Evolutionary conservation across 305 asterid species (phyloP).

Genomic region (Withania somnifera): DNA sequence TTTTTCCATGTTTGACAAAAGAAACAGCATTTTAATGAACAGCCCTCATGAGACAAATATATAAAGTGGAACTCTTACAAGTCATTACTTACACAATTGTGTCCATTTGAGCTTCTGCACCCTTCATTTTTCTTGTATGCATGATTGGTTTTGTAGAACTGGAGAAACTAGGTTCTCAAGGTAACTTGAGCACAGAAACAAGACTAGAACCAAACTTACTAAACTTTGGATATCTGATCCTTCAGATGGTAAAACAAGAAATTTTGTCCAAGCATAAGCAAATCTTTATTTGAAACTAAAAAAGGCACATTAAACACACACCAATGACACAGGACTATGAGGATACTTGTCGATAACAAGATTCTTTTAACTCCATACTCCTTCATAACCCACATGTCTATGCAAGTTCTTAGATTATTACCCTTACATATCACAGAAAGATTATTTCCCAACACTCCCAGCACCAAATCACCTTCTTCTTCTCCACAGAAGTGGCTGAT

Average conservation of each 20-base stretch:
- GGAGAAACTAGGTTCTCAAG: no score
- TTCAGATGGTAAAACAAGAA: conserved; percentile 21
- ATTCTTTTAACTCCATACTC: conserved; percentile 10
- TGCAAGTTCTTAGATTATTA: background rate
- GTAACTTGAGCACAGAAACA: no score
- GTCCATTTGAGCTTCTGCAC: no score
- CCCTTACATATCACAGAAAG: conserved; percentile 19
- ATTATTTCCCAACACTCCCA: conserved; percentile 32
- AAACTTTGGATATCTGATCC: no score
- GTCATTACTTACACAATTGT: no score
- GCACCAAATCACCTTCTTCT: conserved; percentile 4
- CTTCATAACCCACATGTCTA: conserved; percentile 47
- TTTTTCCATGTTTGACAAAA: no score
- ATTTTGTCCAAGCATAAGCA: background rate
- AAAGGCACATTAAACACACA: background rate
- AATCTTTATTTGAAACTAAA: conserved; percentile 21
- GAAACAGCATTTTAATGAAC: no score
- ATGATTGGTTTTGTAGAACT: no score
- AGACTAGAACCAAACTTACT: no score
- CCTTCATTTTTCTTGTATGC: no score
- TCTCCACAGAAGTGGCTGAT: conserved; percentile 29
- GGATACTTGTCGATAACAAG: background rate
- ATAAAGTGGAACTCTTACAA: no score
- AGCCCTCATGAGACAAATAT: no score
- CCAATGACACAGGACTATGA: background rate